These are phyloP conservation scores for Colletotrichum chlorophyti DNA, from an alignment of 2,329 filamentous ascomycete species.

Conservation along the genomic window DNA sequence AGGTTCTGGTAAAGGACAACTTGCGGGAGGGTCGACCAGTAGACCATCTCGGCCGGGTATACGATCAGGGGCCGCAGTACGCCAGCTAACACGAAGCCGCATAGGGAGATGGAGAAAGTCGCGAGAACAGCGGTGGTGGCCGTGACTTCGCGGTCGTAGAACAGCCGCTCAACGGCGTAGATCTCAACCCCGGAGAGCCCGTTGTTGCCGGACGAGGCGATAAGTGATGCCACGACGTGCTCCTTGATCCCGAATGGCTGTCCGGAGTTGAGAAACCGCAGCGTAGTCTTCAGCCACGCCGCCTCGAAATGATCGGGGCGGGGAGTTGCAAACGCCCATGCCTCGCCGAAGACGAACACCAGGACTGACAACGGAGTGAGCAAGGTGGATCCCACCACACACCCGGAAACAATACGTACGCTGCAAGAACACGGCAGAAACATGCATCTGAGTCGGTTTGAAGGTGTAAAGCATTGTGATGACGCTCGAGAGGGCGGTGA, in stretches of 20 bases:
- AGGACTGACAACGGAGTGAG: slow-evolving; percentile 1
- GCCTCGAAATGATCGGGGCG: slow-evolving; percentile 17
- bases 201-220: slow-evolving; percentile 31
- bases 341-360: slow-evolving; percentile 25
- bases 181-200: slow-evolving; percentile 32
- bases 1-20: slow-evolving; percentile 42
- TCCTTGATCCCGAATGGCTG: slow-evolving; percentile 31
- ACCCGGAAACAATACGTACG: slow-evolving; percentile 9
- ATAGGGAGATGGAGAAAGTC: slow-evolving; percentile 38
- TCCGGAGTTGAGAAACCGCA: slow-evolving; percentile 29
- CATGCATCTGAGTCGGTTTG: slow-evolving; percentile 29
- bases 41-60: slow-evolving; percentile 41
- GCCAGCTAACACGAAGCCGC: slow-evolving; percentile 38
- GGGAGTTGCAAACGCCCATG: slow-evolving; percentile 23
- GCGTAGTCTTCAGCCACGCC: slow-evolving; percentile 1
- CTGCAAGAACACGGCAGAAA: slow-evolving; percentile 29
- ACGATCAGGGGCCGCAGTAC: slow-evolving; percentile 38
- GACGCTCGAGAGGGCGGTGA: slow-evolving; percentile 31
- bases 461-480: slow-evolving; percentile 32
- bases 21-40: slow-evolving; percentile 39
- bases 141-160: slow-evolving; percentile 30
- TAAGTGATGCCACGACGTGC: slow-evolving; percentile 32
- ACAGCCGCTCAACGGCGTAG: slow-evolving; percentile 31
- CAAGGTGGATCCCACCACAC: too few species aligned
- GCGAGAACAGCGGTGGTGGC: slow-evolving; percentile 36